Evolutionary conservation across 1,139 yeast species (phyloP), one percentile per base, ranked within the genome.

Genomic region (Yarrowia galli): DNA sequence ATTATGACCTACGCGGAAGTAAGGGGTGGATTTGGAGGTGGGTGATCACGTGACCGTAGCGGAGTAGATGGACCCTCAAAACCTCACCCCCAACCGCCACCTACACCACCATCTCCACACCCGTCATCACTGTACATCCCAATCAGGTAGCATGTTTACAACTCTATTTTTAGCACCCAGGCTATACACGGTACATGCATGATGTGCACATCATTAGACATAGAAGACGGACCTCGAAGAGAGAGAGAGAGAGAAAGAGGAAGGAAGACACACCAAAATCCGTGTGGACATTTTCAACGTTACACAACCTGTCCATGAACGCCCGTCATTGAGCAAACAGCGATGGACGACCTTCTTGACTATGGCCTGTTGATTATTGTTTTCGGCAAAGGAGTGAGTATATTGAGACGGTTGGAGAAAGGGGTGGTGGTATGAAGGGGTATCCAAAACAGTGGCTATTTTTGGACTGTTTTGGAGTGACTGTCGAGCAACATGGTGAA

Each of bases 291-390:
- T 8, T 18, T 18, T 38, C 60, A 53, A 22, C 60, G 42, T 53
- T 53, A 28, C 32, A 3, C 38, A 13, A 53, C 45, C 10, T 9
- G 49, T 58, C 51, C 51, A 58, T 58, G 64, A 20, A 28, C 16
- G 22, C 18, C 32, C 16, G 64, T 20, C 64, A 28, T 35, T 40
- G 45, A 32, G 64, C 36, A 28, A 18, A 32, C 32, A 18, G 28
- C 67, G 46, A 61, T 65, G 67, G 40, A 64, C 35, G 71, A 68
- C 36, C 70, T 72, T 25, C 68, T 65, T 54, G 70, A 69, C 51
- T 72, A 71, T 43, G 82, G 82, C 58, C 79, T 81, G 20, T 72
- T 79, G 67, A 77, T 79, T 65, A 77, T 79, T 23, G 76, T 79
- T 48, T 76, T 79, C 48, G 74, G 77, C 70, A 79, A 79, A 71